Evolutionary conservation across 2,329 filamentous ascomycete genomes (phyloP).

Genomic region (Orbilia blumenaviensis): DNA sequence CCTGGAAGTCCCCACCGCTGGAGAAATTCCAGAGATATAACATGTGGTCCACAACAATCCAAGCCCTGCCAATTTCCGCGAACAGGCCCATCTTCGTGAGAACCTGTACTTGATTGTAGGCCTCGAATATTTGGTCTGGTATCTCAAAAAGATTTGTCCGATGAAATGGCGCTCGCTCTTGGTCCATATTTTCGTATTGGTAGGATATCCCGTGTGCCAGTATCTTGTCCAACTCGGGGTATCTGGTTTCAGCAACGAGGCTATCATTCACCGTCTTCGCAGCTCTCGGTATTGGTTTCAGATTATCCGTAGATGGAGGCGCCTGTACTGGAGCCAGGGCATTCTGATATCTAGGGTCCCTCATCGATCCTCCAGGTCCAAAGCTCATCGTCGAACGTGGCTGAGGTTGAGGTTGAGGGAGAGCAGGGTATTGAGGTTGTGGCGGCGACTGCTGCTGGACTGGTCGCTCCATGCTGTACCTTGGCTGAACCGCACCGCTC

Average conservation of each 20-base stretch:
- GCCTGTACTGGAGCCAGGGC: constrained; percentile 43
- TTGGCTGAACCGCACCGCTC: constrained; percentile 19
- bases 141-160: constrained; percentile 86
- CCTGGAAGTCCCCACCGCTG: constrained; percentile 64
- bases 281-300: constrained; percentile 79
- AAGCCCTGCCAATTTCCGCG: constrained; percentile 91
- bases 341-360: constrained; percentile 43
- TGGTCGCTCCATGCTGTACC: constrained; percentile 25
- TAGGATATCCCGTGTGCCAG: constrained; percentile 72
- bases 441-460: constrained; percentile 20
- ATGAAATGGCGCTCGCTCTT: constrained; percentile 88
- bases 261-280: constrained; percentile 83
- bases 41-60: constrained; percentile 94
- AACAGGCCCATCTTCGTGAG: constrained; percentile 95
- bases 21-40: constrained; percentile 99
- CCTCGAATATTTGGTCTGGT: constrained; percentile 88
- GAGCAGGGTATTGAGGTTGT: constrained; percentile 36
- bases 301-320: constrained; percentile 56
- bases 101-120: constrained; percentile 86
- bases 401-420: constrained; percentile 13
- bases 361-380: constrained; percentile 38
- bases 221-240: constrained; percentile 88
- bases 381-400: constrained; percentile 31
- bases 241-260: constrained; percentile 78
- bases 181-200: constrained; percentile 59